Conservation (phyloP, 2,329 filamentous ascomycete genomes). For the Aphanoascus verrucosus region DNA sequence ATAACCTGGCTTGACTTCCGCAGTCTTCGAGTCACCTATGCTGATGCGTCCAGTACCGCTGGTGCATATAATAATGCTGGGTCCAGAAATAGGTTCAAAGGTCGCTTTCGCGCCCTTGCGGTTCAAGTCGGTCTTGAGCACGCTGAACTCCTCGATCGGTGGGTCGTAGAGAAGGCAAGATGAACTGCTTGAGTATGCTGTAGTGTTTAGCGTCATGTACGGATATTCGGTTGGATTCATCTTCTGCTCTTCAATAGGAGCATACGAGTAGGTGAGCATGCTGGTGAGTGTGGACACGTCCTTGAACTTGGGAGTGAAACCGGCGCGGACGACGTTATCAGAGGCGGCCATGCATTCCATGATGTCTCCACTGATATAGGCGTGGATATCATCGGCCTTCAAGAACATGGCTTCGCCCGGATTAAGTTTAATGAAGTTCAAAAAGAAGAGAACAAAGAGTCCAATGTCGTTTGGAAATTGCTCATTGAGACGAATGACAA, state of each 20-base stretch:
- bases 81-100: constrained; percentile 76
- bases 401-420: constrained; percentile 93
- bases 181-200: constrained; percentile 68
- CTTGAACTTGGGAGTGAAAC: constrained; percentile 98
- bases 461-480: constrained; percentile 88
- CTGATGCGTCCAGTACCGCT: constrained; percentile 70
- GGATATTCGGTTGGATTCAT: constrained; percentile 78
- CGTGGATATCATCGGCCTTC: constrained; percentile 93
- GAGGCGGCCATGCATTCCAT: constrained; percentile 98
- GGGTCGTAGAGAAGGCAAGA: constrained; percentile 74
- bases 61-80: constrained; percentile 88
- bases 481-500: constrained; percentile 65
- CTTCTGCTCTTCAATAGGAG: constrained; percentile 89
- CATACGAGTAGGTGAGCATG: constrained; percentile 92
- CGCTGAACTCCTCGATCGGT: constrained; percentile 91
- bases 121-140: constrained; percentile 69
- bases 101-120: constrained; percentile 65
- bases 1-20: constrained; percentile 62
- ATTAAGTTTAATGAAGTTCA: constrained; percentile 82
- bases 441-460: constrained; percentile 89
- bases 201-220: constrained; percentile 70
- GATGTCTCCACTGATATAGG: constrained; percentile 68
- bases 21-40: constrained; percentile 63
- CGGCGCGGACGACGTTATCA: constrained; percentile 96
- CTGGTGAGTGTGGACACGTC: constrained; percentile 78